Evolutionary conservation across 2,329 filamentous ascomycete species (phyloP).

Genomic region (Fonsecaea monophora): DNA sequence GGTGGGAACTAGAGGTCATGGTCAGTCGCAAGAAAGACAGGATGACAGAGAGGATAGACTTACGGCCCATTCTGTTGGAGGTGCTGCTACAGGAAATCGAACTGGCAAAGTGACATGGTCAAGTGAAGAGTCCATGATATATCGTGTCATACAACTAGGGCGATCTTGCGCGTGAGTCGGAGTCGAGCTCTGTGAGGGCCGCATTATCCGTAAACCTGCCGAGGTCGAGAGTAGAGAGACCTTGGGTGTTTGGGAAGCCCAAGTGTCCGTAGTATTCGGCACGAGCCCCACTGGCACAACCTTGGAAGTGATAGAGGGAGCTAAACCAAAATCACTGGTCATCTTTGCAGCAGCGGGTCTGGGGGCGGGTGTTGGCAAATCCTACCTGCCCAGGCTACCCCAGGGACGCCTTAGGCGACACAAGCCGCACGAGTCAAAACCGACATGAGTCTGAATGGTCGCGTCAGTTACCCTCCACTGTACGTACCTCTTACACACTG

Average conservation of each 20-base stretch:
- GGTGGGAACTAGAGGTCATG: conserved; percentile 26
- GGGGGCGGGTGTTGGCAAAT: background rate
- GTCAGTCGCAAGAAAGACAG: background rate
- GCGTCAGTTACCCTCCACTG: background rate
- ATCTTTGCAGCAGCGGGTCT: background rate
- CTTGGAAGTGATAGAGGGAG: background rate
- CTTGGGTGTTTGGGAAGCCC: no score
- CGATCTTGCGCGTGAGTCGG: conserved; percentile 8
- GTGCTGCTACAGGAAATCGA: conserved; percentile 16
- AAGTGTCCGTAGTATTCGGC: background rate
- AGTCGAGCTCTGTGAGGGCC: conserved; percentile 2
- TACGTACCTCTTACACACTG: no score
- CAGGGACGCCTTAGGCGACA: background rate
- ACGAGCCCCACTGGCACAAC: background rate
- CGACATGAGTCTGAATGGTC: background rate
- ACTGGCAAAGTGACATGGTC: background rate
- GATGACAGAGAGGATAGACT: conserved; percentile 6
- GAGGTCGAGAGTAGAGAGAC: background rate
- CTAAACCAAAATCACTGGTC: background rate
- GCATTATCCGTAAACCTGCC: conserved; percentile 5
- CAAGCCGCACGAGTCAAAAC: background rate
- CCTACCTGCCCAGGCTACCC: no score
- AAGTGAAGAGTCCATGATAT: conserved; percentile 16
- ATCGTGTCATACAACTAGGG: background rate
- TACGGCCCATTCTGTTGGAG: conserved; percentile 17